Percentiles rank a stretch among this genome's conserved stretches.
Conservation (phyloP, 257 asterid genomes). For the Solanum sejunctum region DNA sequence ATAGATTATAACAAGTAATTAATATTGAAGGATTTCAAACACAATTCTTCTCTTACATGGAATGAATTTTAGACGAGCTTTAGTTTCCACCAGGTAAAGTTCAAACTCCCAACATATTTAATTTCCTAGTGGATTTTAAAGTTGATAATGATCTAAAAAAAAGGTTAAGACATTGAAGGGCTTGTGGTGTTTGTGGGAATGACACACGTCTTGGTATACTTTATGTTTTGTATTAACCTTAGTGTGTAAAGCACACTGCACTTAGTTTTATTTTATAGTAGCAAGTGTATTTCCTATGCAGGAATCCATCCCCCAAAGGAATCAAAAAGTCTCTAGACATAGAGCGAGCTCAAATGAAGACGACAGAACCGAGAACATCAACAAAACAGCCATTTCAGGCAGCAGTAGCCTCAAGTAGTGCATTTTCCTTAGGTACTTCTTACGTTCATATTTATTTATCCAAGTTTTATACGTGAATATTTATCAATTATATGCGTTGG, state of each 20-base stretch:
- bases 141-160: too few relatives aligned
- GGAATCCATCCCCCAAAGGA: slow-evolving; percentile 12
- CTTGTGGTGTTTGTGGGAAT: not conserved
- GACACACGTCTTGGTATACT: slow-evolving; percentile 27
- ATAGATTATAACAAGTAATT: not conserved
- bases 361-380: slow-evolving; percentile 6
- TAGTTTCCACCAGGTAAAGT: too few relatives aligned
- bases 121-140: not conserved
- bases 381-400: too few relatives aligned
- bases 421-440: slow-evolving; percentile 1
- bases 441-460: not conserved
- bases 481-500: too few relatives aligned
- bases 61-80: too few relatives aligned
- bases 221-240: not conserved
- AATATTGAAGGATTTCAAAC: too few relatives aligned
- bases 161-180: too few relatives aligned
- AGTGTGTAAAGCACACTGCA: slow-evolving; percentile 47
- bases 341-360: slow-evolving; percentile 44
- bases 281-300: slow-evolving; percentile 7
- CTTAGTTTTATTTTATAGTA: slow-evolving; percentile 3
- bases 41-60: too few relatives aligned
- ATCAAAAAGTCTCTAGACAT: slow-evolving; percentile 20
- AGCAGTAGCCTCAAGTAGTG: slow-evolving; percentile 45
- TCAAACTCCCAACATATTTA: not conserved
- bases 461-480: not conserved